These are phyloP conservation scores for Dentiscutata heterogama DNA, from an alignment of 371 early-diverging fungal genomes.

Conservation along the genomic window DNA sequence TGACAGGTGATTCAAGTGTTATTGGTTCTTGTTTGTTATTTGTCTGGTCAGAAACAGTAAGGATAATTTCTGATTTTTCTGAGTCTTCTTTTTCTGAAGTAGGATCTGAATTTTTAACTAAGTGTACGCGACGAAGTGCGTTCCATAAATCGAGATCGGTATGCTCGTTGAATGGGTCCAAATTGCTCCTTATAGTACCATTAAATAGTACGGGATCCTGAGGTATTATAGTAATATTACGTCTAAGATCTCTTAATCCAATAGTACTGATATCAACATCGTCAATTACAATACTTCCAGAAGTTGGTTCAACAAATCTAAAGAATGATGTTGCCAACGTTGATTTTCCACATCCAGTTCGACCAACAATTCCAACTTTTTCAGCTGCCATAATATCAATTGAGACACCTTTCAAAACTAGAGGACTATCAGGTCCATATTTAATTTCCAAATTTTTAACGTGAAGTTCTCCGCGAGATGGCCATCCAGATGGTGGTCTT, in stretches of 20 bases:
- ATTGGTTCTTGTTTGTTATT: background rate
- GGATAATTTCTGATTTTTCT: too few species aligned
- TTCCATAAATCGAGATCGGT: constrained; percentile 76
- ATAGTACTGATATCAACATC: constrained; percentile 74
- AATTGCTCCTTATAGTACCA: constrained; percentile 73
- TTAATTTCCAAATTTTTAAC: constrained; percentile 65
- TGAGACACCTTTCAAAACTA: constrained; percentile 66
- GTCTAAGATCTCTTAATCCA: constrained; percentile 60
- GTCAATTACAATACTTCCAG: constrained; percentile 73
- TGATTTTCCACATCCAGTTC: constrained; percentile 76
- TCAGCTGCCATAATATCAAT: constrained; percentile 62
- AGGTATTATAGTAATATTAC: constrained; percentile 67
- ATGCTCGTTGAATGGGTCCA: constrained; percentile 74
- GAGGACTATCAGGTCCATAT: constrained; percentile 68
- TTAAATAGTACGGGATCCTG: constrained; percentile 76
- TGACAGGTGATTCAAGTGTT: constrained; percentile 65
- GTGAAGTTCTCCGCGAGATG: constrained; percentile 66
- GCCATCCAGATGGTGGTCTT: constrained; percentile 73
- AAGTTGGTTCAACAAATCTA: constrained; percentile 71
- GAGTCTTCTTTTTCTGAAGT: too few species aligned
- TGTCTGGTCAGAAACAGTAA: background rate
- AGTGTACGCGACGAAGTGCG: constrained; percentile 63
- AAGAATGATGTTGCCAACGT: constrained; percentile 75
- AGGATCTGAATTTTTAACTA: constrained; percentile 48
- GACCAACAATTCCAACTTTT: constrained; percentile 73